Percentiles rank a stretch among this genome's conserved stretches.
Conservation (phyloP, 345 rosid genomes). For the Heritiera littoralis region DNA sequence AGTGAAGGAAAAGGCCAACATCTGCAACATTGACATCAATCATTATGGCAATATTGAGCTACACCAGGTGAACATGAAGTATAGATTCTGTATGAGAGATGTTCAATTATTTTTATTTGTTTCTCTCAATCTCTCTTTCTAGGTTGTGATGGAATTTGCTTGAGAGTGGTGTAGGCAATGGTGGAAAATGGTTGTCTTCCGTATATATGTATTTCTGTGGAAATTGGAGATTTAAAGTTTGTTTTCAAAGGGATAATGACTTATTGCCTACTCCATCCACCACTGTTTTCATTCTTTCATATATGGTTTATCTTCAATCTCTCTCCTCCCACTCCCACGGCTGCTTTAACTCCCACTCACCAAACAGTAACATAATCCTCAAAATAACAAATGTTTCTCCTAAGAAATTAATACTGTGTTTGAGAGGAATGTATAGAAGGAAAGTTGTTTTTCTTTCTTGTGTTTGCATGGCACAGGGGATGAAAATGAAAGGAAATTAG, state of each 20-base stretch:
- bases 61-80: background rate
- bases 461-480: too few species aligned
- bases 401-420: background rate
- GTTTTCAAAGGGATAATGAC: constrained; percentile 4
- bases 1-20: constrained; percentile 17
- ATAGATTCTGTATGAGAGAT: background rate
- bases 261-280: background rate
- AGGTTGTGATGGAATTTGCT: background rate
- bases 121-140: background rate
- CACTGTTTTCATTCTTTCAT: background rate
- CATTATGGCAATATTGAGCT: background rate
- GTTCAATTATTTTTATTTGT: background rate
- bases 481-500: background rate
- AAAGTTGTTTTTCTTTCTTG: too few species aligned
- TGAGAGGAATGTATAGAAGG: background rate
- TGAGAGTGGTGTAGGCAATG: background rate
- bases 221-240: background rate
- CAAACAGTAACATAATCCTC: background rate
- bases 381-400: background rate
- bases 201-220: background rate
- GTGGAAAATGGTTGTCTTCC: background rate
- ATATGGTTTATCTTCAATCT: background rate
- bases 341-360: background rate
- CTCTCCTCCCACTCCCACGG: background rate
- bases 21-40: constrained; percentile 17